phyloP scores from a whole-genome alignment of 78 protist genomes.

The Dictyostelium discoideum region dicty_2.7 NC_007090.3:4914501-4915000 shows the following conservation, averaged over 20 bases:
- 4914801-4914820: neutral
- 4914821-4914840: neutral
- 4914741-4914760: neutral
- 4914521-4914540: neutral
- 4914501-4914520: too few relatives aligned
- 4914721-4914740: neutral
- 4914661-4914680: neutral
- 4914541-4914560: too few relatives aligned
- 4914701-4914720: too few relatives aligned
- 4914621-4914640: neutral
- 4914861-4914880: neutral
- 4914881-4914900: neutral
- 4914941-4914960: neutral
- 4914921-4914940: neutral
- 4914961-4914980: neutral
- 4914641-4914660: neutral
- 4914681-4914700: neutral
- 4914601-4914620: neutral
- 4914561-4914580: too few relatives aligned
- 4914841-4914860: neutral
- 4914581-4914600: neutral
- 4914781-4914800: neutral
- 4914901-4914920: neutral
- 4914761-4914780: neutral
- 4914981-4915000: neutral